These are phyloP conservation scores for Fragaria vesca DNA, from an alignment of 306 rosid species.

Conservation along the genomic window DNA sequence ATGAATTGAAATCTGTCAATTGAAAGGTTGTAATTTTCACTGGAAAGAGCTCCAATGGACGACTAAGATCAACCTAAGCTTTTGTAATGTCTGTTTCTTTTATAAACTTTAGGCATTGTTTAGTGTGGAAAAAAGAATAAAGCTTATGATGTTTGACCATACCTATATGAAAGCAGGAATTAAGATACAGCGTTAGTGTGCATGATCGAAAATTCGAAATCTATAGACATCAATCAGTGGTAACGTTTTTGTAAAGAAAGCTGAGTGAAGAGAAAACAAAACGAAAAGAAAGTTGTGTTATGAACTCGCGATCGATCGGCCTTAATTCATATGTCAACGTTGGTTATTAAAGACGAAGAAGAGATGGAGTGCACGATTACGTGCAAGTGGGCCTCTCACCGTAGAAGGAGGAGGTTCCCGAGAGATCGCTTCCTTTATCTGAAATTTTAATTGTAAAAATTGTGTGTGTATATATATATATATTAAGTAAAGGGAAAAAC, in stretches of 20 bases:
- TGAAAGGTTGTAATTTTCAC: neutral
- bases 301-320: neutral
- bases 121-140: neutral
- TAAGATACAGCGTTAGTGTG: neutral
- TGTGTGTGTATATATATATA: too few relatives aligned
- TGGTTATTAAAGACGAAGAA: neutral
- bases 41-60: neutral
- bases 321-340: neutral
- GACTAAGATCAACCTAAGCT: neutral
- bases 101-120: slow-evolving; percentile 1
- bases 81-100: neutral
- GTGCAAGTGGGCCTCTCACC: neutral
- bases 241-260: neutral
- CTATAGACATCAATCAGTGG: neutral
- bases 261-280: neutral
- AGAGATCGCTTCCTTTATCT: neutral
- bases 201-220: neutral
- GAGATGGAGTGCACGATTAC: neutral
- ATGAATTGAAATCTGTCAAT: neutral
- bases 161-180: neutral
- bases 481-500: too few relatives aligned
- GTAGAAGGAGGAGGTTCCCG: neutral
- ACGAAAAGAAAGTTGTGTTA: neutral
- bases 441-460: too few relatives aligned
- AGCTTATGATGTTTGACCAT: neutral